These are phyloP conservation scores for Plasmopara halstedii DNA, from an alignment of 352 stramenopile species.

Conservation along the genomic window DNA sequence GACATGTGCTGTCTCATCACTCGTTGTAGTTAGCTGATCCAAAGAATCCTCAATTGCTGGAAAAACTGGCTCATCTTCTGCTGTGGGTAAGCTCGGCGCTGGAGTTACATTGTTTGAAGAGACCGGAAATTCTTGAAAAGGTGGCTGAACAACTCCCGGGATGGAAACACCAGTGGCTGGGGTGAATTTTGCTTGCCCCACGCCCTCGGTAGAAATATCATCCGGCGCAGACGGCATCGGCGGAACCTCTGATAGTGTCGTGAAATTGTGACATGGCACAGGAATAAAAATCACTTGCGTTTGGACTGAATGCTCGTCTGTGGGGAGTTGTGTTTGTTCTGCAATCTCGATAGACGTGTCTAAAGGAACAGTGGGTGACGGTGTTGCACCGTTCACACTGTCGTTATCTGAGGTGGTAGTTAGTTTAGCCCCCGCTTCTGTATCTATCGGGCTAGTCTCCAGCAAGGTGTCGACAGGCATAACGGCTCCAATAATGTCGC, in stretches of 20 bases:
- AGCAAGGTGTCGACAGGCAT: constrained; percentile 11
- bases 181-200: constrained; percentile 13
- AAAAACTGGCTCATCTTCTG: neutral
- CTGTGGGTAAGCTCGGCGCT: neutral
- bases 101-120: constrained; percentile 2
- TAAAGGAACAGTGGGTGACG: neutral
- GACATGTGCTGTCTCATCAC: neutral
- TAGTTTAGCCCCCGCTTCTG: constrained; percentile 1
- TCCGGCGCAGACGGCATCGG: constrained; percentile 15
- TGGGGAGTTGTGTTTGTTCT: constrained; percentile 2
- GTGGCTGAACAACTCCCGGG: too few species aligned
- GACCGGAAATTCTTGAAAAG: neutral
- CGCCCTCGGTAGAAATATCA: constrained; percentile 6
- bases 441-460: constrained; percentile 10
- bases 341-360: constrained; percentile 4
- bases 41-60: neutral
- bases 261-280: constrained; percentile 6
- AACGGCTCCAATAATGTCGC: constrained; percentile 19
- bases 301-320: constrained; percentile 5
- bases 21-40: neutral
- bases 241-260: constrained; percentile 4
- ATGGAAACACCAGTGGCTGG: constrained; percentile 9
- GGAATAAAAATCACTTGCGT: constrained; percentile 8
- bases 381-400: neutral
- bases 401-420: constrained; percentile 11